Evolutionary conservation across 169 alveolate species (phyloP).

Genomic region (Eimeria sp.): DNA sequence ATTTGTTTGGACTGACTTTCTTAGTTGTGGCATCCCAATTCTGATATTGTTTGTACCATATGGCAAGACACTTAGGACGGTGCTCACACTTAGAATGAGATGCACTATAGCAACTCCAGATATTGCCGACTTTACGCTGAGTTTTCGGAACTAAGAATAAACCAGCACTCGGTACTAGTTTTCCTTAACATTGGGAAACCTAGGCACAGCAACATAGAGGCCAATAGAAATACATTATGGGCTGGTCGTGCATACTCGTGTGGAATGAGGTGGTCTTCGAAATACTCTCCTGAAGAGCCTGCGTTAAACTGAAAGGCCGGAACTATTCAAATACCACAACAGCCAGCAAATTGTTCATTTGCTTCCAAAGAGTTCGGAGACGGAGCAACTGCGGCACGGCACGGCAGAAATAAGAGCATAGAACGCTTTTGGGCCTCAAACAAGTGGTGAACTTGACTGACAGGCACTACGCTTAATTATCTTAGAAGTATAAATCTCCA

Average conservation of each 20-base stretch:
- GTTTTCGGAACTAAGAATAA: background rate
- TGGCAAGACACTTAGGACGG: background rate
- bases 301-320: background rate
- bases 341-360: background rate
- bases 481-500: background rate
- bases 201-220: background rate
- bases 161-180: background rate
- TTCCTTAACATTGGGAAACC: background rate
- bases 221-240: background rate
- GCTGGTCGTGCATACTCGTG: background rate
- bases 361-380: background rate
- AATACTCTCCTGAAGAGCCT: background rate
- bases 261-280: background rate
- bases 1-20: background rate
- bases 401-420: background rate
- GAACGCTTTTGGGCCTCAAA: background rate
- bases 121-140: background rate
- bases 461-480: background rate
- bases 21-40: background rate
- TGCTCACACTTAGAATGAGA: background rate
- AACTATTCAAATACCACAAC: background rate
- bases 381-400: background rate
- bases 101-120: background rate
- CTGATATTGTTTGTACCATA: background rate
- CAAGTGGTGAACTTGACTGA: background rate